Percentiles rank a stretch among this genome's conserved stretches.
phyloP scores from a whole-genome alignment of 441 rosid genomes.

The Metrosideros polymorpha region DNA sequence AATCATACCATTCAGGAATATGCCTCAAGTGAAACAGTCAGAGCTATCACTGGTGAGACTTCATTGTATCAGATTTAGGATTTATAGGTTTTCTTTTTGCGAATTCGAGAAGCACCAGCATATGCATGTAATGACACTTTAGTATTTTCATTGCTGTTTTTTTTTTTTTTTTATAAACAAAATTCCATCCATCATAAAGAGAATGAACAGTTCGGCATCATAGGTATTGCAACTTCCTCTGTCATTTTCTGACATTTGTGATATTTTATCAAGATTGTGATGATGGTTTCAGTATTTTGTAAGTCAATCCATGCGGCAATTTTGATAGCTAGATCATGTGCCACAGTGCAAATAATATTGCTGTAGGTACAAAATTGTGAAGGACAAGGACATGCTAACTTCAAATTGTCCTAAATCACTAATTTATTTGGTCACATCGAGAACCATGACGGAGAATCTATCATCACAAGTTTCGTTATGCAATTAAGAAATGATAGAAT shows the following conservation, averaged over 20 bases:
- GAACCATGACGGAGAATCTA: not conserved
- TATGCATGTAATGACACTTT: not conserved
- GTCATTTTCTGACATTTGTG: not conserved
- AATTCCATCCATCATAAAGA: not conserved
- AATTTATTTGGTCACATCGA: not conserved
- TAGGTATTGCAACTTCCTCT: not conserved
- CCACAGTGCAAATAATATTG: not conserved
- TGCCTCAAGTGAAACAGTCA: conserved; percentile 97
- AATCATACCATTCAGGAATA: conserved; percentile 99
- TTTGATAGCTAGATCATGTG: not conserved
- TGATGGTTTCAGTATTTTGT: not conserved
- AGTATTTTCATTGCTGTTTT: not conserved
- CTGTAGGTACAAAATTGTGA: not conserved
- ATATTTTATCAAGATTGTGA: not conserved
- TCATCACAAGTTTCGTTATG: not conserved
- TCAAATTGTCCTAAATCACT: not conserved
- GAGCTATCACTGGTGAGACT: conserved; percentile 91
- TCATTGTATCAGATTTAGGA: not conserved
- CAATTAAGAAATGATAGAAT: not conserved
- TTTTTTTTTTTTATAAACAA: not conserved
- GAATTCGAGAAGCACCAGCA: not conserved
- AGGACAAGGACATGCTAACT: not conserved
- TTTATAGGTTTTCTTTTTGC: not conserved
- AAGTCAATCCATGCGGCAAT: not conserved
- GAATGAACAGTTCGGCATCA: not conserved